Percentiles rank a stretch among this genome's conserved stretches.
phyloP scores from a whole-genome alignment of 1,284 basidiomycete genomes.

The Cronartium ribicola region DNA sequence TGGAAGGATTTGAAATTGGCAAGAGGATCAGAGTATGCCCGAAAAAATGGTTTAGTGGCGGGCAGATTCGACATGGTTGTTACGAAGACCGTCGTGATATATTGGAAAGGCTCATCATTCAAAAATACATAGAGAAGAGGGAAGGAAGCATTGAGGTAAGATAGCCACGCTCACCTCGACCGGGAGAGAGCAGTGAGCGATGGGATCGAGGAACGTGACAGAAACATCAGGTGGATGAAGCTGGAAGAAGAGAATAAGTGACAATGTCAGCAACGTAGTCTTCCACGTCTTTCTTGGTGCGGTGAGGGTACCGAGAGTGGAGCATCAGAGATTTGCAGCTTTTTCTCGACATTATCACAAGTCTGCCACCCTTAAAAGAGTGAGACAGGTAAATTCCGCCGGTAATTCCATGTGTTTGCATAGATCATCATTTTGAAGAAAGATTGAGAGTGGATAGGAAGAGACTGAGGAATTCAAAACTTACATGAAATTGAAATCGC shows the following conservation, averaged over 20 bases:
- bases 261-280: background rate
- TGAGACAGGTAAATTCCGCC: background rate
- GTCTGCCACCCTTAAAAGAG: background rate
- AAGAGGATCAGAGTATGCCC: background rate
- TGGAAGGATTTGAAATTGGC: no score
- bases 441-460: background rate
- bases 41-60: background rate
- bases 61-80: background rate
- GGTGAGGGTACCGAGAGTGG: no score
- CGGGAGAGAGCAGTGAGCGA: no score
- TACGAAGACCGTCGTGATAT: constrained; percentile 9
- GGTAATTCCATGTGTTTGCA: background rate
- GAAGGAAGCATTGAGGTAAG: background rate
- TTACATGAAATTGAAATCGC: background rate
- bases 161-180: background rate
- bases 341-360: background rate
- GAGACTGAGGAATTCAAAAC: background rate
- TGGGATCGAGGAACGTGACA: no score
- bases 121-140: background rate
- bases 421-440: background rate
- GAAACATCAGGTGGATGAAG: no score
- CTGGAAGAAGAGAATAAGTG: no score
- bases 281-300: no score
- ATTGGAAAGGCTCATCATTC: constrained; percentile 3
- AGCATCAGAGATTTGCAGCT: background rate